Evolutionary conservation across 179 eudicot genomes (phyloP).

Genomic region (Silene vulgaris): DNA sequence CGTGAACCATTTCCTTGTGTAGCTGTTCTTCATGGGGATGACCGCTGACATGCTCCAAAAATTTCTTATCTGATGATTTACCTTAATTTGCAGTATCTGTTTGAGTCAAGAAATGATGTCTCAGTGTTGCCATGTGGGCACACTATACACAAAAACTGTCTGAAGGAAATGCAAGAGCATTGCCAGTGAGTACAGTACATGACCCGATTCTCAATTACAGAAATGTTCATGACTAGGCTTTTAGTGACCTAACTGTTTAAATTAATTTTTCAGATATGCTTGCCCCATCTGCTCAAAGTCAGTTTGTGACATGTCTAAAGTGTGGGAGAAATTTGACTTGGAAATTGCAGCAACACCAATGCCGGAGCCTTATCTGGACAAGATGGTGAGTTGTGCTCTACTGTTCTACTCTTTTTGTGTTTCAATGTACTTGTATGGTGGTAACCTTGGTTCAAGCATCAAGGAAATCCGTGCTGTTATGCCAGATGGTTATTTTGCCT

Average conservation of each 20-base stretch:
- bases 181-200: conserved; percentile 44
- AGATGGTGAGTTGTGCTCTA: conserved; percentile 39
- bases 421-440: no score
- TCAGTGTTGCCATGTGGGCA: conserved; percentile 78
- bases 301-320: conserved; percentile 83
- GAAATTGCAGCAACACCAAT: conserved; percentile 84
- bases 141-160: conserved; percentile 70
- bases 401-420: neutral
- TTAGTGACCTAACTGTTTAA: neutral
- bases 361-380: conserved; percentile 64
- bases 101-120: conserved; percentile 67
- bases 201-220: neutral
- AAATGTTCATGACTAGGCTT: neutral
- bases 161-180: conserved; percentile 84
- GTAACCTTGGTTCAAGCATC: no score
- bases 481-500: neutral
- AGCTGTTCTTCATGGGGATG: neutral
- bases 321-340: conserved; percentile 76
- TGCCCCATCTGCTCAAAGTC: conserved; percentile 93
- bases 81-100: conserved; percentile 53
- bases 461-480: neutral
- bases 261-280: conserved; percentile 49
- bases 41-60: neutral
- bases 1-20: neutral
- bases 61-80: neutral